These are phyloP conservation scores for Citrus inodora DNA, from an alignment of 345 rosid species.

Conservation along the genomic window DNA sequence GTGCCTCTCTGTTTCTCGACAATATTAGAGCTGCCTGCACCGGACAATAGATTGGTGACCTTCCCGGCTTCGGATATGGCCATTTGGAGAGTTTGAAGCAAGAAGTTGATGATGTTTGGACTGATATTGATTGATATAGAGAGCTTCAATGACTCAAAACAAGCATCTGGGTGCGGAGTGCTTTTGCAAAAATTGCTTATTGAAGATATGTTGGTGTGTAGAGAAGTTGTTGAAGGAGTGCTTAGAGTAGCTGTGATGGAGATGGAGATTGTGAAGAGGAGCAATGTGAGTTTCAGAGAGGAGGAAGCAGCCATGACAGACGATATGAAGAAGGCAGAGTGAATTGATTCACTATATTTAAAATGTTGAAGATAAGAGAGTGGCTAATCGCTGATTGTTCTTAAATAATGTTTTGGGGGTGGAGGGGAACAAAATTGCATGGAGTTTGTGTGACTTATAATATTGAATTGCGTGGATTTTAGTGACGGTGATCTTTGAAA, in stretches of 20 bases:
- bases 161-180: conserved; percentile 69
- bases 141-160: conserved; percentile 60
- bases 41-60: conserved; percentile 45
- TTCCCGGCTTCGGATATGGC: conserved; percentile 66
- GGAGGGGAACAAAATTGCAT: conserved; percentile 7
- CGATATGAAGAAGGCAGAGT: neutral
- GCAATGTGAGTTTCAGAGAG: conserved; percentile 11
- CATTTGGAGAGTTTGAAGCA: conserved; percentile 59
- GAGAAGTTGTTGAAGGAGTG: conserved; percentile 29
- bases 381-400: neutral
- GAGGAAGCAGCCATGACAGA: conserved; percentile 42
- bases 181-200: conserved; percentile 46
- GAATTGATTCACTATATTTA: neutral
- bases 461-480: neutral
- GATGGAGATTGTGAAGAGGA: conserved; percentile 35
- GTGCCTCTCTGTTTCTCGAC: conserved; percentile 72
- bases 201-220: conserved; percentile 30
- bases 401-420: neutral
- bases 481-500: neutral
- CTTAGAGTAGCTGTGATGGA: conserved; percentile 18
- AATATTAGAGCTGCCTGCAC: conserved; percentile 29
- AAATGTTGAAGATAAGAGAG: neutral
- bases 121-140: conserved; percentile 65
- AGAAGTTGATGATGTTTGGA: conserved; percentile 51
- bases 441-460: neutral